Conservation (phyloP, 176 grass and related monocot species). For the Eleusine indica region DNA sequence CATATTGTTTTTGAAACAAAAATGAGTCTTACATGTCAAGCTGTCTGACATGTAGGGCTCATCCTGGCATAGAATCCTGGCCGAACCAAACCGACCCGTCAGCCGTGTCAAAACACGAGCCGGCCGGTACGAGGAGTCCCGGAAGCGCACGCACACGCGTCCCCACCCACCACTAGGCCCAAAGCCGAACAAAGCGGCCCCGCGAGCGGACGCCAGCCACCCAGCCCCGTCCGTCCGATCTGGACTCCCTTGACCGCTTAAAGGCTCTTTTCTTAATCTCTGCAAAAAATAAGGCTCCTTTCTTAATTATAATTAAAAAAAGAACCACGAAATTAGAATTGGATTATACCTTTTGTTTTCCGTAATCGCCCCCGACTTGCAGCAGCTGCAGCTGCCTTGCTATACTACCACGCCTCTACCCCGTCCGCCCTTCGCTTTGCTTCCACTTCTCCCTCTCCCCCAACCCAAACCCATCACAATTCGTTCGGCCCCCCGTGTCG, state of each 20-base stretch:
- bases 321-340: background rate
- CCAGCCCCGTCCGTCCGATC: constrained; percentile 35
- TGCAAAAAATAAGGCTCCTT: background rate
- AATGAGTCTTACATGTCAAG: too few species aligned
- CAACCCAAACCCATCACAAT: constrained; percentile 48
- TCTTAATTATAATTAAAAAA: background rate
- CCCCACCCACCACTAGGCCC: constrained; percentile 10
- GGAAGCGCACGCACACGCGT: background rate
- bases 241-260: constrained; percentile 40
- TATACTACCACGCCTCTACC: constrained; percentile 1
- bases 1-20: too few species aligned
- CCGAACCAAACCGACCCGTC: background rate
- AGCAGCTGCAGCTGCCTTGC: background rate
- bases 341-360: background rate
- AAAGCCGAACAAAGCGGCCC: constrained; percentile 50
- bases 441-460: constrained; percentile 37
- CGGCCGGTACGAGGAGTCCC: background rate
- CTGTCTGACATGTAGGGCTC: too few species aligned
- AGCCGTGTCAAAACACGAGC: background rate
- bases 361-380: constrained; percentile 25
- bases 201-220: constrained; percentile 38
- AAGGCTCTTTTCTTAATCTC: background rate
- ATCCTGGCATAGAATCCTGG: background rate
- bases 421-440: constrained; percentile 23
- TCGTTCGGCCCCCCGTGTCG: constrained; percentile 25